Conservation (phyloP, 2,329 filamentous ascomycete species). For the Verticillium tricorpus region DNA sequence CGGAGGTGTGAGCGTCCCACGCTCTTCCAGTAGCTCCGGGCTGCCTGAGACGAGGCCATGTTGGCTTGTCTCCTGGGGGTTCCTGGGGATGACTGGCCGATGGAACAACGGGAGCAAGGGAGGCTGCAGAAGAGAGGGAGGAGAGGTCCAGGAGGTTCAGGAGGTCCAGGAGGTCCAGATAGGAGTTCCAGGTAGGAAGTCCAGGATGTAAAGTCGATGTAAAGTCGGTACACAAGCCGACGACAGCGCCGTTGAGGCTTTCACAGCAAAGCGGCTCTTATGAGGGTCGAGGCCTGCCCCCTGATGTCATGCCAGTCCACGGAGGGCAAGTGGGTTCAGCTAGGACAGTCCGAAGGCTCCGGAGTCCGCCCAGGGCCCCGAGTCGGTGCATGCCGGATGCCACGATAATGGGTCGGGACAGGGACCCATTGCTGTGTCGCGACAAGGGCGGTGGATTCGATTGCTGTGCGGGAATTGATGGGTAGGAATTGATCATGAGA, state of each 20-base stretch:
- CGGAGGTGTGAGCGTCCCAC: constrained; percentile 6
- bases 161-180: no score
- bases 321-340: background rate
- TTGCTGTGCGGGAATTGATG: no score
- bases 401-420: background rate
- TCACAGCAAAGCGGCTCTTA: background rate
- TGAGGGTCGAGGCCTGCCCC: background rate
- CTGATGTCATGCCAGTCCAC: background rate
- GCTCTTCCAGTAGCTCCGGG: constrained; percentile 12
- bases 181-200: no score
- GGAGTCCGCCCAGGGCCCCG: background rate
- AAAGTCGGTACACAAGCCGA: constrained; percentile 1
- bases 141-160: no score
- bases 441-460: background rate
- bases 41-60: constrained; percentile 13
- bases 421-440: background rate
- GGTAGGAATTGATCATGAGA: background rate
- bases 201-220: no score
- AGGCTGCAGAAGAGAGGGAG: no score
- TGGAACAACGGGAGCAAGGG: no score
- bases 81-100: no score
- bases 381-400: background rate
- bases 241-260: background rate
- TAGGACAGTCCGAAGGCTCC: background rate
- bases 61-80: no score